A percentile compares a stretch with the other conserved stretches of the same genome.
phyloP scores from a whole-genome alignment of 352 stramenopile species.

The Albugo laibachii region DNA sequence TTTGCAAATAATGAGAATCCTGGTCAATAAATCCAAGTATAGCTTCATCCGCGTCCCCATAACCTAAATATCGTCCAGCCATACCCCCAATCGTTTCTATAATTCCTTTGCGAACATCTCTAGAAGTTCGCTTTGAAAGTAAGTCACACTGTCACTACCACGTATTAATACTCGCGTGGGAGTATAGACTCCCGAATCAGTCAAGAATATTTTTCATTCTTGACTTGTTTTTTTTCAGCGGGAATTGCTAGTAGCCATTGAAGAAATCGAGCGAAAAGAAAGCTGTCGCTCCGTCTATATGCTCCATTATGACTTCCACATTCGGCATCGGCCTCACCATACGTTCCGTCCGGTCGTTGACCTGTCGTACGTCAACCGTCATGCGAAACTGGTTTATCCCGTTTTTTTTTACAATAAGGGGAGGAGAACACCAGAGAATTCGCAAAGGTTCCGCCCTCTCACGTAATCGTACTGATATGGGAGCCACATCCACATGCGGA shows the following conservation, averaged over 20 bases:
- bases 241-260: slow-evolving; percentile 12
- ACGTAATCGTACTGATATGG: slow-evolving; percentile 5
- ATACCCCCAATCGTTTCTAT: slow-evolving; percentile 6
- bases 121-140: slow-evolving; percentile 8
- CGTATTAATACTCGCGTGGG: slow-evolving; percentile 7
- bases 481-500: slow-evolving; percentile 2
- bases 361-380: too few species aligned
- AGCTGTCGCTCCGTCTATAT: not conserved
- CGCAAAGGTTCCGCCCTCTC: not conserved
- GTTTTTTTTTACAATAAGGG: slow-evolving; percentile 3
- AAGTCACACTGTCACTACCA: slow-evolving; percentile 5
- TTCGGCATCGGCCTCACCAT: slow-evolving; percentile 10
- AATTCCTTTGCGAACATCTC: not conserved
- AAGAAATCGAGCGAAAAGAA: slow-evolving; percentile 7
- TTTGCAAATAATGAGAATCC: slow-evolving; percentile 5
- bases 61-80: slow-evolving; percentile 13
- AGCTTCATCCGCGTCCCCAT: slow-evolving; percentile 1
- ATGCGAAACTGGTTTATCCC: slow-evolving; percentile 3
- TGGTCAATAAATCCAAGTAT: slow-evolving; percentile 6
- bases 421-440: slow-evolving; percentile 2
- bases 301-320: slow-evolving; percentile 3
- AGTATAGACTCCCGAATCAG: slow-evolving; percentile 8
- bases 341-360: slow-evolving; percentile 8
- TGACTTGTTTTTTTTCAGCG: slow-evolving; percentile 6
- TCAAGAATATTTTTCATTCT: slow-evolving; percentile 9